phyloP scores from a whole-genome alignment of 805 yeast genomes.

The Priceomyces melissophilus region DNA sequence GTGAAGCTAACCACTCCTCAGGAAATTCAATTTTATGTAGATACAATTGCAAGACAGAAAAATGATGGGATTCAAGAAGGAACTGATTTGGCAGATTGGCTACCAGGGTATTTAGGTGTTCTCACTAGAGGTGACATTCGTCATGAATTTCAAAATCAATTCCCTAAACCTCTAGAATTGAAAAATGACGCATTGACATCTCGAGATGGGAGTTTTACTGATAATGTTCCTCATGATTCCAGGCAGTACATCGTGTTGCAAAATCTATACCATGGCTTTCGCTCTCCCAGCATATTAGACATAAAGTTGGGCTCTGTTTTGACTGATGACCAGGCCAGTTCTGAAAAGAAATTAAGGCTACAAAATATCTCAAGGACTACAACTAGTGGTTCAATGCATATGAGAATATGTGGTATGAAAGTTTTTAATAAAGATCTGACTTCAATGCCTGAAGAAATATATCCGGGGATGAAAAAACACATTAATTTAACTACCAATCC shows the following conservation, averaged over 20 bases:
- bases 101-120: constrained; percentile 63
- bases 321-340: constrained; percentile 54
- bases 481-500: constrained; percentile 12
- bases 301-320: constrained; percentile 74
- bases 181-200: background rate
- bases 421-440: constrained; percentile 25
- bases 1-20: constrained; percentile 62
- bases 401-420: constrained; percentile 89
- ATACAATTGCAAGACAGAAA: constrained; percentile 16
- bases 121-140: constrained; percentile 41
- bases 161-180: constrained; percentile 1
- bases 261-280: constrained; percentile 62
- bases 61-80: constrained; percentile 28
- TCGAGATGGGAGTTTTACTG: background rate
- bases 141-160: background rate
- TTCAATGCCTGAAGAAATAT: constrained; percentile 11
- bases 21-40: constrained; percentile 75
- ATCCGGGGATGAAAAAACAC: constrained; percentile 16
- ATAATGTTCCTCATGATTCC: constrained; percentile 1
- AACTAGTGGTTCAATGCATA: constrained; percentile 74
- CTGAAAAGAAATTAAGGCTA: constrained; percentile 62
- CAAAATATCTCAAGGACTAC: constrained; percentile 62
- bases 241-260: constrained; percentile 59
- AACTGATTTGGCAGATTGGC: constrained; percentile 46
- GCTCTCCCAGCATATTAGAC: constrained; percentile 72